Conservation (phyloP, 2,329 filamentous ascomycete genomes). For the Juglanconis oblonga region DNA sequence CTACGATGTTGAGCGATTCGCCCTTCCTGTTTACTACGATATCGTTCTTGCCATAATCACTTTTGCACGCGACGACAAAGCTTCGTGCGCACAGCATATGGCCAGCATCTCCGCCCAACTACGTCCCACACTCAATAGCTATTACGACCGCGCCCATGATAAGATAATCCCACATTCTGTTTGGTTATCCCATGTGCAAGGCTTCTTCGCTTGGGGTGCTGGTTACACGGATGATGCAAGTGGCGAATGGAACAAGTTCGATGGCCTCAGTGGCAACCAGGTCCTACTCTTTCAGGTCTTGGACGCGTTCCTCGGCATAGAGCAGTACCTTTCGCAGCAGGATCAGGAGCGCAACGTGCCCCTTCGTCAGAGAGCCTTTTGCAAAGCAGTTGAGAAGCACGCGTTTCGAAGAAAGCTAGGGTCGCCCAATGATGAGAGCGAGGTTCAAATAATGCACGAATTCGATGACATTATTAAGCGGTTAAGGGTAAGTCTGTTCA, state of each 20-base stretch:
- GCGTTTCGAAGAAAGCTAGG: conserved; percentile 21
- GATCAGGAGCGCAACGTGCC: conserved; percentile 26
- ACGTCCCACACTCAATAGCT: conserved; percentile 24
- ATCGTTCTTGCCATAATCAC: conserved; percentile 26
- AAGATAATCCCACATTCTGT: conserved; percentile 24
- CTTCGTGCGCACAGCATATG: conserved; percentile 21
- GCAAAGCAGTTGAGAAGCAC: conserved; percentile 21
- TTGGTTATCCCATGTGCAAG: conserved; percentile 33
- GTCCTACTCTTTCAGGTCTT: conserved; percentile 31
- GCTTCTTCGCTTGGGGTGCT: conserved; percentile 34
- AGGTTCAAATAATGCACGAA: conserved; percentile 23
- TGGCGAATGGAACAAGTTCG: conserved; percentile 27
- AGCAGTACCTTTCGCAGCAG: conserved; percentile 26
- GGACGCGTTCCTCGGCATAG: conserved; percentile 34
- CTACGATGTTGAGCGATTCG: conserved; percentile 27
- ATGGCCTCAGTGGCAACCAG: conserved; percentile 35
- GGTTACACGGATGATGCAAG: conserved; percentile 22
- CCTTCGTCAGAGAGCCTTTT: conserved; percentile 24
- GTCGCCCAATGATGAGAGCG: conserved; percentile 13
- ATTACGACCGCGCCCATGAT: conserved; percentile 29
- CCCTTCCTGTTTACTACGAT: conserved; percentile 27
- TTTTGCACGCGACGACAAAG: conserved; percentile 22
- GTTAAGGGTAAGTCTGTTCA: conserved; percentile 25
- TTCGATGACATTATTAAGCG: conserved; percentile 29
- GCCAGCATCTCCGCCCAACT: conserved; percentile 20